Conservation (phyloP, 2,329 filamentous ascomycete genomes). For the Ophiostoma himal-ulmi region DNA sequence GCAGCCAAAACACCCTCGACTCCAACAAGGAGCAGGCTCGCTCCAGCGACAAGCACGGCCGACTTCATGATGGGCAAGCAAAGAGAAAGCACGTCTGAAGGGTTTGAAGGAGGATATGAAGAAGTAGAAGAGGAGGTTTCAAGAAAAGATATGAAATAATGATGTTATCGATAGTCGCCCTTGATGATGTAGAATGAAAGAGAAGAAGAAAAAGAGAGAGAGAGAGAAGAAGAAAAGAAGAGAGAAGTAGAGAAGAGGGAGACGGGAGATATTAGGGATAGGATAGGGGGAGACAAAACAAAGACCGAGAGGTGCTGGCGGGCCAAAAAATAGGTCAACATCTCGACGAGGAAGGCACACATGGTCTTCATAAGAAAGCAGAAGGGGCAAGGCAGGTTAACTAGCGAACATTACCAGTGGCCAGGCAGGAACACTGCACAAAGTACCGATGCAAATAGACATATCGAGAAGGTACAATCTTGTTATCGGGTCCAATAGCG, state of each 20-base stretch:
- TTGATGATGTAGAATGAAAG: constrained; percentile 15
- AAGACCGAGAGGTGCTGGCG: background rate
- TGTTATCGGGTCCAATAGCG: background rate
- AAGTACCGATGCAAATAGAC: background rate
- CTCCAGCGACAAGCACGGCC: constrained; percentile 21
- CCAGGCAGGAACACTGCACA: background rate
- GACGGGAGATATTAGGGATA: constrained; percentile 10
- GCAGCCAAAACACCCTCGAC: constrained; percentile 19
- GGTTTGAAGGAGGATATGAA: background rate
- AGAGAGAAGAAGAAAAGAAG: constrained; percentile 11
- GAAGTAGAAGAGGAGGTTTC: constrained; percentile 12
- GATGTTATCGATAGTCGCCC: constrained; percentile 20
- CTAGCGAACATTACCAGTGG: background rate
- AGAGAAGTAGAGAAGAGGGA: background rate
- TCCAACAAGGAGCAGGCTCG: constrained; percentile 20
- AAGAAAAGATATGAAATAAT: constrained; percentile 20
- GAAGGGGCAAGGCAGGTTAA: background rate
- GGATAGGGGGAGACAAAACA: background rate
- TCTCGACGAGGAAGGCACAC: constrained; percentile 12
- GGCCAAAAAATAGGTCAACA: background rate
- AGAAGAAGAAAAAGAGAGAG: constrained; percentile 7
- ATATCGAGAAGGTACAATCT: constrained; percentile 16
- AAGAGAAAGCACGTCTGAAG: background rate
- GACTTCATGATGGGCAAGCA: constrained; percentile 25
- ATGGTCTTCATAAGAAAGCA: background rate